phyloP scores from a whole-genome alignment of 139 green algal species.

The Spirogloea muscicola region DNA sequence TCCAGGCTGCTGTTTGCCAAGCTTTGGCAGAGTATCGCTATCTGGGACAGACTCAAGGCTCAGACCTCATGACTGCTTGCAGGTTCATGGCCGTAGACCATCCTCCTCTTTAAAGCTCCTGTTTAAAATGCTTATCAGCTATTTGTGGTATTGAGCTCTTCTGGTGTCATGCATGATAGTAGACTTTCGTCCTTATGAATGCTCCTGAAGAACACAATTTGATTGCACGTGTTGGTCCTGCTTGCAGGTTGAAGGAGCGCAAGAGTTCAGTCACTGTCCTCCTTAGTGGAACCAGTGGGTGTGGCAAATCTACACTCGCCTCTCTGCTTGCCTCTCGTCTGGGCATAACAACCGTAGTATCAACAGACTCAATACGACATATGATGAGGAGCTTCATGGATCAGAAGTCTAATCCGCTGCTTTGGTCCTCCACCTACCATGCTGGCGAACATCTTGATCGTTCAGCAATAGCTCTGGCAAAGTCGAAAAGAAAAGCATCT shows the following conservation, averaged over 20 bases:
- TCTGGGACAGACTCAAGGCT: conserved; percentile 4
- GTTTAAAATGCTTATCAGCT: too few relatives aligned
- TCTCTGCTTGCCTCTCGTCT: conserved; percentile 81
- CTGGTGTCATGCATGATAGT: background rate
- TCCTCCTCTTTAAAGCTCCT: too few relatives aligned
- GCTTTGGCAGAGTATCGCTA: conserved; percentile 45
- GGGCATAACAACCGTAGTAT: conserved; percentile 83
- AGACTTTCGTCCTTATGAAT: background rate
- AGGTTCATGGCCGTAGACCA: conserved; percentile 6
- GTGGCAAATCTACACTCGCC: conserved; percentile 90
- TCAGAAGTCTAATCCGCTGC: conserved; percentile 60
- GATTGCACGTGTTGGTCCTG: too few relatives aligned
- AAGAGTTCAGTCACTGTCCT: conserved; percentile 64
- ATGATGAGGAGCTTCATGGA: conserved; percentile 63
- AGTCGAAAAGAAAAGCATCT: conserved; percentile 18
- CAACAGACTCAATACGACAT: conserved; percentile 83
- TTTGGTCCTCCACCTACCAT: conserved; percentile 88
- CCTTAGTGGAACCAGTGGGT: conserved; percentile 83
- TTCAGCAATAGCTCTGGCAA: conserved; percentile 16
- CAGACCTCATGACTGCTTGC: conserved; percentile 40
- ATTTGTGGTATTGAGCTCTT: background rate
- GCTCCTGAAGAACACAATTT: too few relatives aligned
- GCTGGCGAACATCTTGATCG: conserved; percentile 54
- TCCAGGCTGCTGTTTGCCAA: conserved; percentile 35
- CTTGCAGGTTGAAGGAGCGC: conserved; percentile 49